Conservation (phyloP, 176 grass and related monocot genomes). For the Dendrocalamus sinicus region DNA sequence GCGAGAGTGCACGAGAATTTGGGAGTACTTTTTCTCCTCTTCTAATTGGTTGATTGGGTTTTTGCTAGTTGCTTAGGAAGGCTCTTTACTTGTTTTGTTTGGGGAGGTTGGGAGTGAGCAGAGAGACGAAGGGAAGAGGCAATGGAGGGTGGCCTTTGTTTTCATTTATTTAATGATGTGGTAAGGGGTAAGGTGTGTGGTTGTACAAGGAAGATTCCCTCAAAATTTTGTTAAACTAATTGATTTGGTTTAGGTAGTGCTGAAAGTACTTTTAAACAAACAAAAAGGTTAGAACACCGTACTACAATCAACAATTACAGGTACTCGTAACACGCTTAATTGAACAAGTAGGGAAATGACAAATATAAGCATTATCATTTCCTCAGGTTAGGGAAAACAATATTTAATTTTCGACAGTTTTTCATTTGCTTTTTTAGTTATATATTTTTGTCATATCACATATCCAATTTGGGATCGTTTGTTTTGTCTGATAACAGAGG, state of each 20-base stretch:
- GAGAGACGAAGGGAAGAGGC: constrained; percentile 23
- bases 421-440: not conserved
- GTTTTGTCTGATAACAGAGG: not conserved
- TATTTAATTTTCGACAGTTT: not conserved
- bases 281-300: not conserved
- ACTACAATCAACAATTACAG: not conserved
- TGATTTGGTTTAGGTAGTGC: constrained; percentile 12
- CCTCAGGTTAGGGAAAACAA: not conserved
- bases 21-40: not conserved
- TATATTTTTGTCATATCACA: not conserved
- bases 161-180: constrained; percentile 40
- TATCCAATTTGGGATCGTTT: not conserved
- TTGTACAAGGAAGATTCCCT: constrained; percentile 49
- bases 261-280: constrained; percentile 4
- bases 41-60: not conserved
- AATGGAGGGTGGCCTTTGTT: constrained; percentile 43
- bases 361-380: not conserved
- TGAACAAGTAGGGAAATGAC: not conserved
- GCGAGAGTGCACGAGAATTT: not conserved
- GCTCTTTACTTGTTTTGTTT: constrained; percentile 35
- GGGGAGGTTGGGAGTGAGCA: constrained; percentile 35
- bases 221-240: constrained; percentile 40
- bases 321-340: not conserved
- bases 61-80: constrained; percentile 31
- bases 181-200: constrained; percentile 41